These are phyloP conservation scores for Suhomyces vadensis DNA, from an alignment of 805 yeast genomes.

Conservation along the genomic window DNA sequence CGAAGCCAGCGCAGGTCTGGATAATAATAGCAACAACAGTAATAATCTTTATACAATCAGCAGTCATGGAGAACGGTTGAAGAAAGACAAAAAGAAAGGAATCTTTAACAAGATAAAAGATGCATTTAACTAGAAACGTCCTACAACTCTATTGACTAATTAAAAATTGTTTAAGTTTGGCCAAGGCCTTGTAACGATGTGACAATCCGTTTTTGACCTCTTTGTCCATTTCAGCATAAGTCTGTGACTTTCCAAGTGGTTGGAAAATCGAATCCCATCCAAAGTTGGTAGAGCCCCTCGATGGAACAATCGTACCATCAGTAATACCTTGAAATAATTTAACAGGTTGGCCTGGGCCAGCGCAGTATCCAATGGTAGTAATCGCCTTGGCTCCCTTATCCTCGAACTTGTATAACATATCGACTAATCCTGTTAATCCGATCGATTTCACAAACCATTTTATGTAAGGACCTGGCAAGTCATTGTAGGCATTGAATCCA, in stretches of 20 bases:
- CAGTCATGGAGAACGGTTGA: constrained; percentile 32
- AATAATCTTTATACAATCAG: constrained; percentile 34
- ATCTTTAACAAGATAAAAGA: constrained; percentile 49
- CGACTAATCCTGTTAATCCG: constrained; percentile 76
- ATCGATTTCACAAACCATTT: constrained; percentile 85
- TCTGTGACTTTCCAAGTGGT: constrained; percentile 69
- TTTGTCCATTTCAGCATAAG: constrained; percentile 87
- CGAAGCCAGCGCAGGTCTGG: constrained; percentile 20
- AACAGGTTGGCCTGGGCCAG: constrained; percentile 73
- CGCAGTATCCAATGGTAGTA: constrained; percentile 91
- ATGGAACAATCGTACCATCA: constrained; percentile 72
- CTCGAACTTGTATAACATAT: constrained; percentile 77
- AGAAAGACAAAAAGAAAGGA: constrained; percentile 26
- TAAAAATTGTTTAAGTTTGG: constrained; percentile 62
- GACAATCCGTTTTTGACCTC: constrained; percentile 74
- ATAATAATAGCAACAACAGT: constrained; percentile 13
- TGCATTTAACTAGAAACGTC: constrained; percentile 28
- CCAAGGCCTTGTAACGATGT: constrained; percentile 85
- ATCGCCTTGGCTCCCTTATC: constrained; percentile 85
- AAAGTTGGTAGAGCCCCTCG: constrained; percentile 77
- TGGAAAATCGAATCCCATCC: constrained; percentile 95
- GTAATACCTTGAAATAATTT: constrained; percentile 82
- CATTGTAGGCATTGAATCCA: constrained; percentile 74
- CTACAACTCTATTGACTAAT: constrained; percentile 12
- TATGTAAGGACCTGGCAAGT: constrained; percentile 90